Conservation (phyloP, 1,284 basidiomycete genomes). For the Fistulina hepatica region DNA sequence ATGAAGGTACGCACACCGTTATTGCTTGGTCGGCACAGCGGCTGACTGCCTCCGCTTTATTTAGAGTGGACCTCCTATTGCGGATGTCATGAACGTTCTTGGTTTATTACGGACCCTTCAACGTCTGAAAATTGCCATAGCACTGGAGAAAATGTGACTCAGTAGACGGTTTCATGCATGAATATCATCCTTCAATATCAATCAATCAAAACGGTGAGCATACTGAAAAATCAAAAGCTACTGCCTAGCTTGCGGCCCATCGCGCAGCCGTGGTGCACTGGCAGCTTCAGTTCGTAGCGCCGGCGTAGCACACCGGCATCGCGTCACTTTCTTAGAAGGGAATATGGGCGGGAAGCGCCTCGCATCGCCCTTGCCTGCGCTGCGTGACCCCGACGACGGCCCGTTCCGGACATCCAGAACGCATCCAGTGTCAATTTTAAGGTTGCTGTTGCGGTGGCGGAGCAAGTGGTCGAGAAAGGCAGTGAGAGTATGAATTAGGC, state of each 20-base stretch:
- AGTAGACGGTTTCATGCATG: no score
- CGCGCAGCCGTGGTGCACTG: no score
- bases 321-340: no score
- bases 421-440: constrained; percentile 65
- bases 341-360: constrained; percentile 59
- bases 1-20: constrained; percentile 52
- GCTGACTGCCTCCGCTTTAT: constrained; percentile 4
- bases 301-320: no score
- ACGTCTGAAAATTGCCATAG: no score
- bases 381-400: constrained; percentile 50
- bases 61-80: constrained; percentile 34
- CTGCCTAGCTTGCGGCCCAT: no score
- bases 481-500: constrained; percentile 43
- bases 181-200: no score
- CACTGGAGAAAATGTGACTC: no score
- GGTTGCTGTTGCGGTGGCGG: constrained; percentile 70
- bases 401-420: constrained; percentile 64
- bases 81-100: constrained; percentile 31
- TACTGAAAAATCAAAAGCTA: no score
- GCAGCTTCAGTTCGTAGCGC: no score
- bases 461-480: constrained; percentile 67
- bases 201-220: no score
- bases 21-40: constrained; percentile 2
- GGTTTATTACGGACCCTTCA: constrained; percentile 31
- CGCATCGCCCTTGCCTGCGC: constrained; percentile 66